phyloP scores from a whole-genome alignment of 108 stramenopile genomes.

The Skeletonema marinoi region DNA sequence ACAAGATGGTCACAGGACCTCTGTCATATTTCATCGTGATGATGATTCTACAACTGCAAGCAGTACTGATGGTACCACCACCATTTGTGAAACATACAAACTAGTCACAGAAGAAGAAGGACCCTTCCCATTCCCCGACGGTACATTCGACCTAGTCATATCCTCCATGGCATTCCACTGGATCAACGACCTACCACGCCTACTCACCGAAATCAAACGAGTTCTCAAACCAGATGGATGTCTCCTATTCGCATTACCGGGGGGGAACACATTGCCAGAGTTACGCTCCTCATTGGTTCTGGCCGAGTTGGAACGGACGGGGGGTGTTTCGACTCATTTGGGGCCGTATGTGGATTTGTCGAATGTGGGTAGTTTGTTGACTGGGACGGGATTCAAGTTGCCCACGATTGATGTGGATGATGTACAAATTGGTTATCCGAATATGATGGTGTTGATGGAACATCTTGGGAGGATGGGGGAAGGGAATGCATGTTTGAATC shows the following conservation, averaged over 20 bases:
- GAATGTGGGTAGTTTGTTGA: conserved; percentile 88
- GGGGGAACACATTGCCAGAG: conserved; percentile 93
- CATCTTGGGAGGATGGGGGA: conserved; percentile 98
- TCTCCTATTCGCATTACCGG: conserved; percentile 94
- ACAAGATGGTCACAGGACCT: no score
- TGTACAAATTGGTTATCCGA: conserved; percentile 83
- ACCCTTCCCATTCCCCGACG: conserved; percentile 84
- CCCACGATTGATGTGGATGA: conserved; percentile 97
- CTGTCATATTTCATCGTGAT: conserved; percentile 72
- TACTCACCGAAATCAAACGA: conserved; percentile 76
- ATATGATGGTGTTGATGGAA: conserved; percentile 91
- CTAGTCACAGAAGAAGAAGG: conserved; percentile 70
- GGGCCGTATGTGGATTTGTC: conserved; percentile 94
- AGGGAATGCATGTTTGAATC: conserved; percentile 75
- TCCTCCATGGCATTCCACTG: conserved; percentile 91
- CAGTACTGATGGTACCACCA: no score
- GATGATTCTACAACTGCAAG: conserved; percentile 19
- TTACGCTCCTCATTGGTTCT: conserved; percentile 83
- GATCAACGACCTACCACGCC: conserved; percentile 91
- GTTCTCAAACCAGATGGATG: conserved; percentile 97
- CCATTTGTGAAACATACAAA: conserved; percentile 68
- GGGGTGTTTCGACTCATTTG: conserved; percentile 90
- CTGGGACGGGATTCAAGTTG: conserved; percentile 87
- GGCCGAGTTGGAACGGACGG: conserved; percentile 91
- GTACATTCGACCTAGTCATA: conserved; percentile 93